Conservation (phyloP, 345 rosid species). For the Fremontodendron californicum region DNA sequence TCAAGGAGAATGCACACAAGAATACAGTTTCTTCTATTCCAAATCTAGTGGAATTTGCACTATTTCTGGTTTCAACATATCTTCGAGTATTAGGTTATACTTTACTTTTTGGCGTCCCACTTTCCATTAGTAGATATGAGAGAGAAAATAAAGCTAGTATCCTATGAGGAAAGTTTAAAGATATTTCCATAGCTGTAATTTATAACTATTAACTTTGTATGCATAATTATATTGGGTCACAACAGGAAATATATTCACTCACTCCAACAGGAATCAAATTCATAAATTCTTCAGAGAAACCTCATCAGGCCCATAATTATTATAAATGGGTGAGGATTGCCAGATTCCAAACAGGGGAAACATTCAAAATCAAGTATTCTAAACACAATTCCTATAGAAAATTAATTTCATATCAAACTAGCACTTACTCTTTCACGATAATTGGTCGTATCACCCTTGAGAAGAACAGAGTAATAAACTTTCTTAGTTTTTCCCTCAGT, state of each 20-base stretch:
- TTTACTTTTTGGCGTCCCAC: background rate
- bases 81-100: background rate
- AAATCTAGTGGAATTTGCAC: background rate
- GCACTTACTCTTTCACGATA: constrained; percentile 35
- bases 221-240: background rate
- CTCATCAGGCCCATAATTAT: background rate
- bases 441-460: constrained; percentile 66
- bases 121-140: background rate
- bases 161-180: background rate
- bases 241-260: background rate
- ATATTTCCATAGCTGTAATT: background rate
- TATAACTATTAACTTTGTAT: background rate
- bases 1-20: background rate
- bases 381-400: background rate
- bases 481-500: constrained; percentile 44
- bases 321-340: background rate
- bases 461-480: constrained; percentile 74
- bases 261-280: background rate
- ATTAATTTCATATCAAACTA: constrained; percentile 11
- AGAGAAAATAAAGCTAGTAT: background rate
- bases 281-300: background rate
- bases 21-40: background rate
- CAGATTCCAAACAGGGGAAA: background rate
- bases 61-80: background rate
- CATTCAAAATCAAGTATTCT: background rate